Base-by-base conservation (phyloP, 441 rosid species). In the Pelargonium citronellum region DNA sequence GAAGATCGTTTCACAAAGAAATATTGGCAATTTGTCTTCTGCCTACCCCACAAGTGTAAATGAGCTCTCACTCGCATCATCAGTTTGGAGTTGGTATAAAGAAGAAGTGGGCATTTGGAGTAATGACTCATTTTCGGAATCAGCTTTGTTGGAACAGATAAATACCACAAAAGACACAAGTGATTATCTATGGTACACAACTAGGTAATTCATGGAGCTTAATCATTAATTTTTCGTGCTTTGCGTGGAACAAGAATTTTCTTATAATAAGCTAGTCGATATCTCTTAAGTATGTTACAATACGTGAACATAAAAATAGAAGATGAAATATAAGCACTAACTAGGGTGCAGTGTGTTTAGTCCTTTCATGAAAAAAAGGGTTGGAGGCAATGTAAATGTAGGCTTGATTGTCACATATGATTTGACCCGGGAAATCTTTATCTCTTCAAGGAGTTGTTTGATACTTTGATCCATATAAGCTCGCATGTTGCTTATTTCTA, bases 141-240 rank as follows among this genome's bases (percentile, higher is more conserved):
- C 78, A 5, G 86, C 76, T 69, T 79, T 86, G 74, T 22, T 82
- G 72, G 93, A 88, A 77, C 93, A 85, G 70, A 84, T 88, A 51
- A 83, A 83, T 75, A 79, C 87, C 44, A 88, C 92, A 15, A 82
- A 86, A 79, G 92, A 88, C 62, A 37, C 43, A 0, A 88, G 90
- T 27, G 90, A 88, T 81, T 86, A 78, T 74, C 80, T 88, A 0
- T 88, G 90, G 90, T 88, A 88, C 80, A 78, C 90, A 5, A 83
- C 82, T 47, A 84, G 87, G 92, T 88, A 76, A 71, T 61, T 47
- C 22, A 7, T 27, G 1, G n/a, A 13, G 1, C 8, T n/a, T 69
- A 57, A 9, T 10, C 20, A 37, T 63, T 72, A n/a, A n/a, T 15
- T 19, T 58, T 0, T 49, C 58, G 19, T 67, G 19, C 13, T 30